Evolutionary conservation across 225 moss, liverwort and hornwort genomes (phyloP).

Genomic region (Marchantia paleacea): DNA sequence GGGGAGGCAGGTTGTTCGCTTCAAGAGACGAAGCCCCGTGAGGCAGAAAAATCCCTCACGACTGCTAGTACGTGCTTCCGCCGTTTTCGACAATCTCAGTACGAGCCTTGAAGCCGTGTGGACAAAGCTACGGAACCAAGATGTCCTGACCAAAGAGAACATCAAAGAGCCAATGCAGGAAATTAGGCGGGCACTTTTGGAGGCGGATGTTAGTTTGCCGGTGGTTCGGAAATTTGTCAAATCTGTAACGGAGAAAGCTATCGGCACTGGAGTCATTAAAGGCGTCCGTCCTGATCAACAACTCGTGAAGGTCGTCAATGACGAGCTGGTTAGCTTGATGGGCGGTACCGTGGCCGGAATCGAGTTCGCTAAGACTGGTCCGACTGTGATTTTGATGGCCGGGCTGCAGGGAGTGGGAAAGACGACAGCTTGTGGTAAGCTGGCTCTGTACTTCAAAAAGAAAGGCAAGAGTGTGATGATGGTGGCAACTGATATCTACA

Average conservation of each 20-base stretch:
- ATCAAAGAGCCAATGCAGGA: constrained; percentile 88
- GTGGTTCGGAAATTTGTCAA: constrained; percentile 96
- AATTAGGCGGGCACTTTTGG: constrained; percentile 82
- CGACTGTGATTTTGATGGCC: constrained; percentile 91
- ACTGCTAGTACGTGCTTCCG: constrained; percentile 37
- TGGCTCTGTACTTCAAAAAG: constrained; percentile 76
- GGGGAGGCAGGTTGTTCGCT: constrained; percentile 6
- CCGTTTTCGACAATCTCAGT: constrained; percentile 91
- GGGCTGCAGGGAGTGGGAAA: constrained; percentile 98
- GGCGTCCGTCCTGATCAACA: constrained; percentile 95
- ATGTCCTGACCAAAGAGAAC: constrained; percentile 78
- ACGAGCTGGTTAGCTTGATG: constrained; percentile 87
- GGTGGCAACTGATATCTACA: constrained; percentile 97
- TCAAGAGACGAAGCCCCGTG: neutral
- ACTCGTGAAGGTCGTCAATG: constrained; percentile 94
- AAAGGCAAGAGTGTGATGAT: constrained; percentile 87
- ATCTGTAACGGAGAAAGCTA: constrained; percentile 71
- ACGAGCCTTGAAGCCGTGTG: constrained; percentile 87
- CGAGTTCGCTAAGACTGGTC: constrained; percentile 73
- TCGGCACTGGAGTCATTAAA: constrained; percentile 82
- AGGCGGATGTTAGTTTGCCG: constrained; percentile 96
- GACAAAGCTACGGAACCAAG: constrained; percentile 85
- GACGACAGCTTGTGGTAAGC: constrained; percentile 95
- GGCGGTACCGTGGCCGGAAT: constrained; percentile 79
- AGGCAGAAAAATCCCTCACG: neutral